Base-by-base conservation (phyloP, 306 rosid species). In the Begonia peltatifolia region DNA sequence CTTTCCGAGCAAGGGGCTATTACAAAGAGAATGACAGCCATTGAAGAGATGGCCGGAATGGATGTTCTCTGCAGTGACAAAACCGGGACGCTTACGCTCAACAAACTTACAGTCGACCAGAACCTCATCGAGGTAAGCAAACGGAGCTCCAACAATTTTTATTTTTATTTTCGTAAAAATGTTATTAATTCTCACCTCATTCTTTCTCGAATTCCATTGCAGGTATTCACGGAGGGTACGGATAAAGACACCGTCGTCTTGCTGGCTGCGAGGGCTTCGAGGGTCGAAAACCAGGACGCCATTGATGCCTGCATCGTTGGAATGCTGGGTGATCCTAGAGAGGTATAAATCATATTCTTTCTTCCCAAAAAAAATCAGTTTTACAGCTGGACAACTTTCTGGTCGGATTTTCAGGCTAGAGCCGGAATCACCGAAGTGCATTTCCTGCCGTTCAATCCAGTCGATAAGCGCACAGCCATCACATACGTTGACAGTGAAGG, bases 21-120 rank as follows among this genome's bases (percentile, higher is more conserved):
- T 58, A 79, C 85, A 22, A 79, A 79, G 65, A 79, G 85, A 66
- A 79, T 79, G 85, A 79, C 85, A 54, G 85, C 85, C 52, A 79
- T 79, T 66, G 85, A 79, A 42, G 85, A 79, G 68, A 79, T 79
- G 48, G 48, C 48, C 14, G 48, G 48, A 44, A 44, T 44, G 48
- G 48, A 44, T 12, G 48, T 44, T 44, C 14, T 44, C n/a, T 44
- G 48, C 48, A 44, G 48, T 12, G 48, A 44, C 48, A 44, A 44
- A n/a, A 44, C 48, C 48, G 48, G 48, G 14, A 44, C 48, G 0
- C 48, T 44, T 6, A 44, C 48, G n/a, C 48, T 44, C 48, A 44
- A 44, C 48, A 44, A 44, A 6, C 48, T 44, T 5, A 44, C 48
- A 11, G 48, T 44, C 12, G 85, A 81, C 85, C 9, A 81, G 81